These are phyloP conservation scores for Pontederia paniculata DNA, from an alignment of 176 grass and related monocot species.

Conservation along the genomic window DNA sequence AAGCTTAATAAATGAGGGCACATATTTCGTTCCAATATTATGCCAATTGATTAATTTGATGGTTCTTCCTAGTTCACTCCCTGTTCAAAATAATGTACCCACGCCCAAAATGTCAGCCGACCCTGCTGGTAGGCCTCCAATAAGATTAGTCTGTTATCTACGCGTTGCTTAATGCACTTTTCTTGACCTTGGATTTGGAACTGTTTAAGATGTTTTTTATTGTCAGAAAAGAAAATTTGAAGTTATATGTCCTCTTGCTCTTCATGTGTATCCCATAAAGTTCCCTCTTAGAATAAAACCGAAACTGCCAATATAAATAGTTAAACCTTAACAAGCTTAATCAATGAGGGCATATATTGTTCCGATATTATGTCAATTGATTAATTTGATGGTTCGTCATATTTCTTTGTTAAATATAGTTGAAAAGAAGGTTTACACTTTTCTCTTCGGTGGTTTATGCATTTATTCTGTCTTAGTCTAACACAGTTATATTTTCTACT, in stretches of 20 bases:
- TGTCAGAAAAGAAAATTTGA: too few relatives aligned
- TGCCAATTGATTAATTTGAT: too few relatives aligned
- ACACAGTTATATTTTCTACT: slow-evolving; percentile 13
- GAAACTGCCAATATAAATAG: too few relatives aligned
- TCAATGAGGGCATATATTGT: too few relatives aligned
- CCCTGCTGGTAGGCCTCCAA: slow-evolving; percentile 30
- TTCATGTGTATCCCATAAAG: too few relatives aligned
- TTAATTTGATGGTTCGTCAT: too few relatives aligned
- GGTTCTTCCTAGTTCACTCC: slow-evolving; percentile 18
- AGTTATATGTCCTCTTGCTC: too few relatives aligned
- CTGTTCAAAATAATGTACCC: slow-evolving; percentile 27
- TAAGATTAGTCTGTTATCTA: slow-evolving; percentile 4
- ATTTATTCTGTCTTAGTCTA: slow-evolving; percentile 12
- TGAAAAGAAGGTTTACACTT: neutral
- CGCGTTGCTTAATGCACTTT: neutral
- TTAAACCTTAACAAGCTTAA: too few relatives aligned
- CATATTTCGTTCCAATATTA: too few relatives aligned
- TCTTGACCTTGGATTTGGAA: neutral
- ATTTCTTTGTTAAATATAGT: neutral
- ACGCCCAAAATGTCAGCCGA: slow-evolving; percentile 32
- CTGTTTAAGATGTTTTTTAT: slow-evolving; percentile 3
- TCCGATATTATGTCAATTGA: too few relatives aligned
- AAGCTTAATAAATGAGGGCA: too few relatives aligned
- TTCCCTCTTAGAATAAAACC: too few relatives aligned
- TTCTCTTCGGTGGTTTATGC: neutral